phyloP scores from a whole-genome alignment of 2,329 filamentous ascomycete genomes.

The Hirsutella rhossiliensis region DNA sequence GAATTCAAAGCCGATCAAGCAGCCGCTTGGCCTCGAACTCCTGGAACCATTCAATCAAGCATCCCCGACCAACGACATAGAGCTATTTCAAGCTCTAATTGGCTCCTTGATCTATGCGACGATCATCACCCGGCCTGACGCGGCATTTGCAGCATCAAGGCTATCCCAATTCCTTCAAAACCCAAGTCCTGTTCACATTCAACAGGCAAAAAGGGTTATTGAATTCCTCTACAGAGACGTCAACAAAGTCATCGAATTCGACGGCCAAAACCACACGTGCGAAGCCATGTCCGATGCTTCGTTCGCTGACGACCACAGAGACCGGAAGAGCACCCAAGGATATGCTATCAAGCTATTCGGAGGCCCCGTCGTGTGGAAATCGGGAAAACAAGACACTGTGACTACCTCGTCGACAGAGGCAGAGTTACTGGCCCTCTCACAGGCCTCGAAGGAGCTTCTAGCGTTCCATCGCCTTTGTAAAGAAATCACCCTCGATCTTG shows the following conservation, averaged over 20 bases:
- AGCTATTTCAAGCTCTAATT: background rate
- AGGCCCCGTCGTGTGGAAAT: background rate
- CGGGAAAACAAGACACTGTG: background rate
- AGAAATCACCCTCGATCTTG: background rate
- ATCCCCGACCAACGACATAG: background rate
- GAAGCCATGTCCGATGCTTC: too few relatives aligned
- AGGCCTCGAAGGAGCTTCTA: background rate
- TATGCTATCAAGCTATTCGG: background rate
- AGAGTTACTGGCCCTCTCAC: background rate
- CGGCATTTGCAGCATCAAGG: background rate
- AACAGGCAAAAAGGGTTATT: background rate
- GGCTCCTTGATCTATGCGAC: background rate
- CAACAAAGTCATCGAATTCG: background rate
- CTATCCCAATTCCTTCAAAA: background rate
- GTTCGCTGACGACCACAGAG: too few relatives aligned
- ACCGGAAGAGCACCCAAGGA: too few relatives aligned
- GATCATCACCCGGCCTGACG: background rate
- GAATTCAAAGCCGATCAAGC: background rate
- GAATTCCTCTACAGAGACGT: background rate
- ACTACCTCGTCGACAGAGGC: background rate
- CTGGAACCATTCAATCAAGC: background rate
- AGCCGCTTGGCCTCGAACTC: background rate
- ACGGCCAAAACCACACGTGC: too few relatives aligned
- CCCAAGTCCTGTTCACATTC: background rate
- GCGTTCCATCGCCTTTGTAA: background rate